Conservation (phyloP, 2,329 filamentous ascomycete genomes). For the Fusarium sp. region DNA sequence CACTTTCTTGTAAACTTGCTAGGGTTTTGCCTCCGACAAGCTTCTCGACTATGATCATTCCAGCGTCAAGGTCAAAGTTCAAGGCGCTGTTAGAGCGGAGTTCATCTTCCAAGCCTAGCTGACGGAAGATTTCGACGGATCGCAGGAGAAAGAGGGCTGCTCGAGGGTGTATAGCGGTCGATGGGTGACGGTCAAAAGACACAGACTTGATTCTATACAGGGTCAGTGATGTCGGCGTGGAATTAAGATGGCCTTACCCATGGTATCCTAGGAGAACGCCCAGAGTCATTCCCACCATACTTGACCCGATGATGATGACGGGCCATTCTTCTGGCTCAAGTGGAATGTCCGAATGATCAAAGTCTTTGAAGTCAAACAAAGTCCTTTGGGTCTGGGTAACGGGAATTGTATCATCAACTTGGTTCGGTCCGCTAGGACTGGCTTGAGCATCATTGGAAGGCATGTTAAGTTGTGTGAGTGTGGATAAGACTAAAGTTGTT, state of each 20-base stretch:
- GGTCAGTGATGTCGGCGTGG: not conserved
- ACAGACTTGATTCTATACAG: not conserved
- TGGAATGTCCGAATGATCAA: not conserved
- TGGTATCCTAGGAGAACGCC: not conserved
- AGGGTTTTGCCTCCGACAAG: not conserved
- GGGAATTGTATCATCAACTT: too few species aligned
- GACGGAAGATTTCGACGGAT: not conserved
- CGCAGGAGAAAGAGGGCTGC: not conserved
- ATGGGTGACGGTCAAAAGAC: not conserved
- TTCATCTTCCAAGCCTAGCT: not conserved
- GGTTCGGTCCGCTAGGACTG: too few species aligned
- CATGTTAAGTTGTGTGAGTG: too few species aligned
- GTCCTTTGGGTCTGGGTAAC: not conserved
- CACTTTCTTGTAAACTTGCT: not conserved
- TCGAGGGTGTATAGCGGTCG: not conserved
- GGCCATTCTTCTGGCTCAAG: not conserved
- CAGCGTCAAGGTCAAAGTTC: not conserved
- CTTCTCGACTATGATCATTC: not conserved
- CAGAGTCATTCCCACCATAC: not conserved
- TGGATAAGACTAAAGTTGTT: too few species aligned
- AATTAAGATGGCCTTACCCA: not conserved
- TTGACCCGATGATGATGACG: not conserved
- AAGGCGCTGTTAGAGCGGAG: not conserved
- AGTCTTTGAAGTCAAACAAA: not conserved
- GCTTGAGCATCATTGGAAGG: too few species aligned